Base-by-base conservation (phyloP, 495 filamentous ascomycete species). In the Acidiella bohemica region DNA sequence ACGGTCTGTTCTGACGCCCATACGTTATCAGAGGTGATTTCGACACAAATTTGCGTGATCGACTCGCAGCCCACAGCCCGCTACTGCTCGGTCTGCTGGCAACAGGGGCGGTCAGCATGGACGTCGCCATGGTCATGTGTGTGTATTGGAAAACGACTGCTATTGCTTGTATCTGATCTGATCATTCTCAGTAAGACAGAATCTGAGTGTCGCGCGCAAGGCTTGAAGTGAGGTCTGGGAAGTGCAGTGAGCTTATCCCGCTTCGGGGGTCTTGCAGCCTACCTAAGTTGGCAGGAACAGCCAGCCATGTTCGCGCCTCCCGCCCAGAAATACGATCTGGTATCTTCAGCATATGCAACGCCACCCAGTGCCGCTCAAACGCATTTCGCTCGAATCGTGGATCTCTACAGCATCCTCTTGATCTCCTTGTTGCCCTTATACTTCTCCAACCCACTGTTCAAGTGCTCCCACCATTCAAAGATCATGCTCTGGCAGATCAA, bases 401-500 rank as follows among this genome's bases (percentile, higher is more conserved):
- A n/a, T n/a, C 16, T 18, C 33, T 42, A 44, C 27, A 39, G 78
- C 90, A 97, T 95, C 43, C 90, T 75, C 32, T 83, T 73, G 47
- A 97, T 96, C 53, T 81, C 66, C 56, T 71, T 79, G 66, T 96
- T 86, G 47, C 78, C 77, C 61, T 67, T 72, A 65, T 90, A 95
- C 64, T 80, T 80, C 38, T 93, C 84, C 48, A 96, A 64, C 3
- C 68, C 63, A 5, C 70, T 67, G 45, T 86, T 80, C 23, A 96
- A 73, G 59, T 86, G 78, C 53, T 76, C 72, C 90, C 90, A 99
- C 90, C 90, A 99, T 59, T 96, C 86, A 53, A 92, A 96, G 31
- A 99, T 73, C 85, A 96, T 82, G 36, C 83, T 85, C 50, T 95
- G 62, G 69, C 92, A 99, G 56, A 99, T 96, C 49, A 99, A 75